Evolutionary conservation across 2,329 filamentous ascomycete species (phyloP).

Genomic region (Biscogniauxia marginata): DNA sequence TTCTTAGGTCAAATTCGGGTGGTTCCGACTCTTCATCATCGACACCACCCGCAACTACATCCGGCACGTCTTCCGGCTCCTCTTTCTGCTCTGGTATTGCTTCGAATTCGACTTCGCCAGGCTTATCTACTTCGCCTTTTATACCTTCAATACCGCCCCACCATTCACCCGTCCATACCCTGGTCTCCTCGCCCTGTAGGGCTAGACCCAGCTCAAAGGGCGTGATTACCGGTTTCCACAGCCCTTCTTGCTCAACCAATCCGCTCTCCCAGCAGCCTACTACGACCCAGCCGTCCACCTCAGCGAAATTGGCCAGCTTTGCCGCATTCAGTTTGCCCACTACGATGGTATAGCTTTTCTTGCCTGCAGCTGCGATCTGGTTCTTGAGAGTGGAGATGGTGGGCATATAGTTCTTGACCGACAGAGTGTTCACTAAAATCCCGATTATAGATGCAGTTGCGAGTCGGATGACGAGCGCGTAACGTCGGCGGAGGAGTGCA

Average conservation of each 20-base stretch:
- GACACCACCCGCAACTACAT: slow-evolving; percentile 43
- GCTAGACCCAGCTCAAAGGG: slow-evolving; percentile 87
- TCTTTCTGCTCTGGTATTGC: slow-evolving; percentile 13
- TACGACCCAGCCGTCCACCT: slow-evolving; percentile 95
- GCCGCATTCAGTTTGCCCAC: slow-evolving; percentile 95
- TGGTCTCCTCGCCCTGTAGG: slow-evolving; percentile 69
- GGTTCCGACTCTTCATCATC: slow-evolving; percentile 72
- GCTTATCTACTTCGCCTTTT: slow-evolving; percentile 39
- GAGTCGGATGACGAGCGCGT: slow-evolving; percentile 79
- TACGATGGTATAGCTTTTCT: slow-evolving; percentile 95
- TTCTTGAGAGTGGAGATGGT: slow-evolving; percentile 72
- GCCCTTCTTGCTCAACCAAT: slow-evolving; percentile 82
- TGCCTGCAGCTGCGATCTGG: slow-evolving; percentile 75
- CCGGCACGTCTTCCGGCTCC: slow-evolving; percentile 20
- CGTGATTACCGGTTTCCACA: slow-evolving; percentile 89
- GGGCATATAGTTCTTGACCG: slow-evolving; percentile 83
- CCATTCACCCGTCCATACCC: slow-evolving; percentile 88
- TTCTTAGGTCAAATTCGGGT: slow-evolving; percentile 89
- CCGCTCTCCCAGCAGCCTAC: slow-evolving; percentile 98
- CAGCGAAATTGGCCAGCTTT: slow-evolving; percentile 94
- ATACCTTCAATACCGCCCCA: slow-evolving; percentile 79
- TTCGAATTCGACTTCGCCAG: slow-evolving; percentile 26
- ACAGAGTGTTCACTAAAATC: slow-evolving; percentile 93
- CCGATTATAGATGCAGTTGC: slow-evolving; percentile 82
- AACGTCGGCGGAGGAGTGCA: slow-evolving; percentile 73